phyloP scores from a whole-genome alignment of 371 early-diverging fungal genomes.

The Mortierella sp. region DNA sequence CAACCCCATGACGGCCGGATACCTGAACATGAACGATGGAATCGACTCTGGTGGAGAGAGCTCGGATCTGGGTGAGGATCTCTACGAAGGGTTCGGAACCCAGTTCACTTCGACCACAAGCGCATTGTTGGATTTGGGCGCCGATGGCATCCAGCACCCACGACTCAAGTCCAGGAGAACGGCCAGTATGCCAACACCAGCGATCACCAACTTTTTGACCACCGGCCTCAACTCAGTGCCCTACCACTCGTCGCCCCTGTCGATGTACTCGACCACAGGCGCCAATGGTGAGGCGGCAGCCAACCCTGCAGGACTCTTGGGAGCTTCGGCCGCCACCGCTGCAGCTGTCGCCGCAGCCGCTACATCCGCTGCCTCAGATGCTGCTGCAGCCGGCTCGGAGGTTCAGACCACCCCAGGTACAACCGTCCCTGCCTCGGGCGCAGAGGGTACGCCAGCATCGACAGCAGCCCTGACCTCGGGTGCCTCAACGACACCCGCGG shows the following conservation, averaged over 20 bases:
- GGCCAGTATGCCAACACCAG: conserved; percentile 57
- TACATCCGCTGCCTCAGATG: conserved; percentile 23
- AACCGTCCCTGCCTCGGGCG: conserved; percentile 2
- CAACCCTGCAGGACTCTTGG: conserved; percentile 22
- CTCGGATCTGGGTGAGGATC: conserved; percentile 48
- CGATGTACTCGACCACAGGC: conserved; percentile 55
- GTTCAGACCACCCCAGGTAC: not conserved
- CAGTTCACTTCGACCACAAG: conserved; percentile 39
- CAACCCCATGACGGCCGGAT: conserved; percentile 32
- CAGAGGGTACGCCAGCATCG: conserved; percentile 8
- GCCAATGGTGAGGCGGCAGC: conserved; percentile 26
- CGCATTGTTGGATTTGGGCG: conserved; percentile 46
- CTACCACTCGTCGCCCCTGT: conserved; percentile 48
- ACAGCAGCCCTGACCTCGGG: conserved; percentile 2
- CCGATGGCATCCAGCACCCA: conserved; percentile 42
- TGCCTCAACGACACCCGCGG: not conserved
- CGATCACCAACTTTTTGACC: conserved; percentile 48
- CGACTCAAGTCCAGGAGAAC: conserved; percentile 54
- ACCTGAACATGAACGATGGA: conserved; percentile 38
- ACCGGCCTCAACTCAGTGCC: conserved; percentile 36
- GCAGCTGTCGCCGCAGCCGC: conserved; percentile 28
- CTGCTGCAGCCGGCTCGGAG: conserved; percentile 6
- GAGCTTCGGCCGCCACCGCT: conserved; percentile 22
- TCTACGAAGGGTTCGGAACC: conserved; percentile 45
- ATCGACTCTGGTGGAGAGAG: conserved; percentile 45